Evolutionary conservation across 2,329 filamentous ascomycete species (phyloP).

Genomic region (Sclerotinia subarctica): DNA sequence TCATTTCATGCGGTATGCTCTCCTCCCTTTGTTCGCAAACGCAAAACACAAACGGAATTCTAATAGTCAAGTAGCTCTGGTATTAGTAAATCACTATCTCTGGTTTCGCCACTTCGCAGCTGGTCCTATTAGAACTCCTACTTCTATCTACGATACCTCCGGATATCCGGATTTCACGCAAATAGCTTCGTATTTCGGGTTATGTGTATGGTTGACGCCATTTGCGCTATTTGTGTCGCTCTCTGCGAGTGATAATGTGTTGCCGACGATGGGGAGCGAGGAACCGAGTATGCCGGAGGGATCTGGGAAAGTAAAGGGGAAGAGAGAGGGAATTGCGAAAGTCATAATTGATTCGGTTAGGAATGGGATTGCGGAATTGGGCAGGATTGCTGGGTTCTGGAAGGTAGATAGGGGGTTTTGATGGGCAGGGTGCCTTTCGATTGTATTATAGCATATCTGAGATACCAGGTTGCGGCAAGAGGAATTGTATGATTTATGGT

Average conservation of each 20-base stretch:
- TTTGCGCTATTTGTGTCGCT: constrained; percentile 94
- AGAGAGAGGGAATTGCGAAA: constrained; percentile 64
- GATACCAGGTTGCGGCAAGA: constrained; percentile 6
- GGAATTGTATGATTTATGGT: constrained; percentile 1
- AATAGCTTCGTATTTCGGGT: constrained; percentile 91
- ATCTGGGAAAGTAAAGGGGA: constrained; percentile 46
- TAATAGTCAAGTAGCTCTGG: constrained; percentile 57
- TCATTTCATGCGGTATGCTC: constrained; percentile 73
- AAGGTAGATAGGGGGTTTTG: constrained; percentile 35
- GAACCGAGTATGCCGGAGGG: constrained; percentile 42
- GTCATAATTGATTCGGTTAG: constrained; percentile 58
- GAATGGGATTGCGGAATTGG: constrained; percentile 46
- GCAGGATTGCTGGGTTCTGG: constrained; percentile 33
- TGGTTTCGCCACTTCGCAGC: constrained; percentile 93
- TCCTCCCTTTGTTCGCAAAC: not conserved
- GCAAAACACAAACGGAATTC: not conserved
- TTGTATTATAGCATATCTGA: constrained; percentile 14
- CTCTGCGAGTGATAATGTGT: constrained; percentile 89
- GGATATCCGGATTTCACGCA: constrained; percentile 82
- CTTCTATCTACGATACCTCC: constrained; percentile 59
- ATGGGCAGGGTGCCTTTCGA: constrained; percentile 18
- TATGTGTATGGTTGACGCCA: constrained; percentile 95
- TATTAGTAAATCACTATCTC: constrained; percentile 85
- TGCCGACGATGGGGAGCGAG: constrained; percentile 86
- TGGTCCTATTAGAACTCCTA: constrained; percentile 57